These are phyloP conservation scores for Pythium utonaiense DNA, from an alignment of 352 stramenopile genomes.

Conservation along the genomic window DNA sequence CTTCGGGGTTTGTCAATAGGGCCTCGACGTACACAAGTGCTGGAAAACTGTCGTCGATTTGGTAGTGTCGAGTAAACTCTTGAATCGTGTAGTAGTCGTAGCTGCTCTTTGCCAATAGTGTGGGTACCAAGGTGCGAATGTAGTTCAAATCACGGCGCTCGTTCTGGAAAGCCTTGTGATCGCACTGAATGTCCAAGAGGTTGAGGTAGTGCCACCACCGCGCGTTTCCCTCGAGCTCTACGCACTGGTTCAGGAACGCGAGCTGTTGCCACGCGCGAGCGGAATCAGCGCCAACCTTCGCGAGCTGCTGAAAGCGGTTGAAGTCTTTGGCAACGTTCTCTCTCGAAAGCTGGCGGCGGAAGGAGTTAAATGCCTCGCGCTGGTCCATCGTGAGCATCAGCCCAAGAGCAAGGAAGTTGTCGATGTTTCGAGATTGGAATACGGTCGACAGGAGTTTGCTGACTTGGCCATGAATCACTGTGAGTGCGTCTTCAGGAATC, in stretches of 20 bases:
- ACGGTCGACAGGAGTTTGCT: constrained; percentile 60
- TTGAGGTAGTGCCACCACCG: constrained; percentile 82
- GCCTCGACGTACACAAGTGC: constrained; percentile 66
- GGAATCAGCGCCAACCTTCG: constrained; percentile 65
- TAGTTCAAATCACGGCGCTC: constrained; percentile 63
- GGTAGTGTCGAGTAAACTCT: constrained; percentile 81
- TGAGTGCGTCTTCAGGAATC: constrained; percentile 47
- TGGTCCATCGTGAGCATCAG: constrained; percentile 79
- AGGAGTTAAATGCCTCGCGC: constrained; percentile 62
- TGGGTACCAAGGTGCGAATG: constrained; percentile 61
- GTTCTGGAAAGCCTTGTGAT: constrained; percentile 75
- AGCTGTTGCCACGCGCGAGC: constrained; percentile 79
- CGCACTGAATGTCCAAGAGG: constrained; percentile 69
- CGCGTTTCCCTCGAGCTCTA: constrained; percentile 78
- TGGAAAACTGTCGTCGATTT: constrained; percentile 77
- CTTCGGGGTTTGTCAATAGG: constrained; percentile 39
- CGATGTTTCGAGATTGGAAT: constrained; percentile 68
- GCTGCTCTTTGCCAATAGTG: constrained; percentile 59
- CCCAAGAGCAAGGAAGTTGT: constrained; percentile 61
- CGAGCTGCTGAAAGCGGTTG: constrained; percentile 71
- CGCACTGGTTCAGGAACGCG: constrained; percentile 75
- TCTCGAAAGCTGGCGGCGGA: constrained; percentile 70
- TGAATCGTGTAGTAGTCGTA: constrained; percentile 79
- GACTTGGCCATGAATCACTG: constrained; percentile 45
- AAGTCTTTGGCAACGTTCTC: constrained; percentile 85